Percentiles rank a stretch among this genome's conserved stretches.
Conservation (phyloP, 805 yeast species). For the Candida gorgasii region DNA sequence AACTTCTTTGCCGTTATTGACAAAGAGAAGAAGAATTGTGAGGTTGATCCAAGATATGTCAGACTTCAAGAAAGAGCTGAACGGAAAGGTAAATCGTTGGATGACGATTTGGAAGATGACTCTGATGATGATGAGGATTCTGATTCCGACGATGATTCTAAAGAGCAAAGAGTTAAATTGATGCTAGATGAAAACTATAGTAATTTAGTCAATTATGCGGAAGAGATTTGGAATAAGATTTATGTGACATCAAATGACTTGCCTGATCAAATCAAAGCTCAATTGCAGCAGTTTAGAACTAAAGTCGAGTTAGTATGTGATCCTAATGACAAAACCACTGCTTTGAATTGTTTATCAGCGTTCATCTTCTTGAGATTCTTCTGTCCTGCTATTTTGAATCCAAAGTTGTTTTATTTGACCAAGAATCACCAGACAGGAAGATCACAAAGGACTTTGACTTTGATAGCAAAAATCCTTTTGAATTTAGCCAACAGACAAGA, state of each 20-base stretch:
- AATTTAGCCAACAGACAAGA: slow-evolving; percentile 74
- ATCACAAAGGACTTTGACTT: slow-evolving; percentile 74
- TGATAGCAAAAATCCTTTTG: slow-evolving; percentile 76
- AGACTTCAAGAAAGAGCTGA: slow-evolving; percentile 34
- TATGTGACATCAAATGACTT: slow-evolving; percentile 69
- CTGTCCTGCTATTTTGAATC: slow-evolving; percentile 88
- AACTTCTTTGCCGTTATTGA: slow-evolving; percentile 59
- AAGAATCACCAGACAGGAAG: slow-evolving; percentile 69
- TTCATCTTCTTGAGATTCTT: slow-evolving; percentile 66
- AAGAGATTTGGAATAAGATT: slow-evolving; percentile 66
- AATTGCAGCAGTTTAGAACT: slow-evolving; percentile 61
- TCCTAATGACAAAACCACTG: slow-evolving; percentile 51
- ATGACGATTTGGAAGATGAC: slow-evolving; percentile 18
- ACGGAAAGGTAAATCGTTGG: slow-evolving; percentile 24
- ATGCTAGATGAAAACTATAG: slow-evolving; percentile 49
- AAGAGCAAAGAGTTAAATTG: slow-evolving; percentile 28
- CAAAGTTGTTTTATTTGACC: slow-evolving; percentile 77
- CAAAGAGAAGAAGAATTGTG: slow-evolving; percentile 58
- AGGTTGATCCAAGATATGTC: slow-evolving; percentile 74
- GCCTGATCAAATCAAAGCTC: slow-evolving; percentile 65
- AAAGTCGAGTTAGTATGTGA: slow-evolving; percentile 64
- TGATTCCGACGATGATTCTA: slow-evolving; percentile 33
- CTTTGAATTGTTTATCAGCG: slow-evolving; percentile 77
- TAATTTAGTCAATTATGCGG: slow-evolving; percentile 51
- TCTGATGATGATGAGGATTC: slow-evolving; percentile 23